Evolutionary conservation across 768 basidiomycete genomes (phyloP), one percentile per base, ranked within the genome.

Genomic region (Rhizopogon sp.): DNA sequence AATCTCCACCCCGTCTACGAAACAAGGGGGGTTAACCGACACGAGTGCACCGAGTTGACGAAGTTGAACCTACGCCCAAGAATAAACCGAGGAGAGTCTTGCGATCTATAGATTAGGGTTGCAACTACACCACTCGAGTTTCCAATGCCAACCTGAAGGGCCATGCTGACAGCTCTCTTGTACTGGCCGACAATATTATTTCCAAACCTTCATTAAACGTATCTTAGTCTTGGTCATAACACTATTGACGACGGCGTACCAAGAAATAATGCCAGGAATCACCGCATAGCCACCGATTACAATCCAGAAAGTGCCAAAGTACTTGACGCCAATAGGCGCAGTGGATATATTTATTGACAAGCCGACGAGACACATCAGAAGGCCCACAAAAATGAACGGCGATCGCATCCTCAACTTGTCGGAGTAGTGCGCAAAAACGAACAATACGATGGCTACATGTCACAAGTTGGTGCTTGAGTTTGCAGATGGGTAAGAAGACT

Each of bases 81-180:
- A 25, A 25, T 25, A 25, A 25, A 25, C 25, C 81, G 74, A 8
- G 85, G 85, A 6, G 72, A 68, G 60, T 87, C 87, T 56, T 75
- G 72, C 0, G 78, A 61, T 10, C 84, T 75, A 63, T 81, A 87
- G 11, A 87, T 79, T 56, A 82, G 83, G 16, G 76, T 75, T 3
- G 84, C 79, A 52, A 86, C 79, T 0, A 80, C 81, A 3, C 83
- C 84, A 28, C 78, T 73, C 57, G 86, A 79, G 61, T 86, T 85
- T 0, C 84, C 85, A 20, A 86, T 74, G 7, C 83, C 82, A 29
- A 87, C 82, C 20, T 85, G 82, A 22, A 86, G 52, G 0, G 83
- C 84, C 77, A 87, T 81, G 5, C 80, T 82, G 9, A 84, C 71
- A 22, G 66, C 85, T 6, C 86, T 83, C 62, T 86, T 87, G 64